Percentiles rank a stretch among this genome's conserved stretches.
These are phyloP conservation scores for Zea luxurians DNA, from an alignment of 176 grass and related monocot genomes.

Conservation along the genomic window DNA sequence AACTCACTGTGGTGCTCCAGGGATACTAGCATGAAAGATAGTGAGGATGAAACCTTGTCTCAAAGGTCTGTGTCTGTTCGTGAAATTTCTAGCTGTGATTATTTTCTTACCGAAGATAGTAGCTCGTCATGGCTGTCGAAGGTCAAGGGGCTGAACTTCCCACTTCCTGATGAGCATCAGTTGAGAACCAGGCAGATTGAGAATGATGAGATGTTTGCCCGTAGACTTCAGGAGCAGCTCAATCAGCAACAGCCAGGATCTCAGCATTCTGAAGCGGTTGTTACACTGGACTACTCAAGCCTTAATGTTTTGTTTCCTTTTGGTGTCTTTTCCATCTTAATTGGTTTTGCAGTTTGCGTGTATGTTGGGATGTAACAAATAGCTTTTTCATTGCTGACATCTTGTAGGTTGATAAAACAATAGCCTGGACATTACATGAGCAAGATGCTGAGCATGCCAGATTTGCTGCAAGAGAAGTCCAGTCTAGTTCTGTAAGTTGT, in stretches of 20 bases:
- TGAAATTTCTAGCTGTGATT: slow-evolving; percentile 12
- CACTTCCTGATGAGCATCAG: slow-evolving; percentile 46
- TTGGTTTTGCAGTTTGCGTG: neutral
- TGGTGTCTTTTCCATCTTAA: neutral
- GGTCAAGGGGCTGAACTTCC: slow-evolving; percentile 48
- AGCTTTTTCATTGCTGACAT: slow-evolving; percentile 24
- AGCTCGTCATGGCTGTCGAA: slow-evolving; percentile 30
- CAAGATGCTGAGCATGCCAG: slow-evolving; percentile 45
- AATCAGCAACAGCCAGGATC: slow-evolving; percentile 52
- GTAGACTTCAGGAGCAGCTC: slow-evolving; percentile 70
- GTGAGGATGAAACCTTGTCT: neutral
- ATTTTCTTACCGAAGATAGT: slow-evolving; percentile 28
- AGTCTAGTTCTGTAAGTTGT: slow-evolving; percentile 54
- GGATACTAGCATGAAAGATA: slow-evolving; percentile 9
- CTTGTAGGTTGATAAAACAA: slow-evolving; percentile 58
- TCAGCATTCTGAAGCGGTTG: slow-evolving; percentile 53
- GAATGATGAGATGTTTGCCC: slow-evolving; percentile 66
- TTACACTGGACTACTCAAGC: slow-evolving; percentile 21
- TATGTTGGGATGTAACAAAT: neutral
- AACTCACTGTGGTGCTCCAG: neutral
- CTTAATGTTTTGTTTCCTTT: slow-evolving; percentile 14
- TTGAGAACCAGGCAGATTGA: slow-evolving; percentile 60
- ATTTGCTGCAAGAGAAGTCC: slow-evolving; percentile 42
- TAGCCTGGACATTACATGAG: slow-evolving; percentile 70
- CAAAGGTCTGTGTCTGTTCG: slow-evolving; percentile 12